Percentiles rank a stretch among this genome's conserved stretches.
These are phyloP conservation scores for Apiotrichum siamense DNA, from an alignment of 1,284 basidiomycete species.

Conservation along the genomic window DNA sequence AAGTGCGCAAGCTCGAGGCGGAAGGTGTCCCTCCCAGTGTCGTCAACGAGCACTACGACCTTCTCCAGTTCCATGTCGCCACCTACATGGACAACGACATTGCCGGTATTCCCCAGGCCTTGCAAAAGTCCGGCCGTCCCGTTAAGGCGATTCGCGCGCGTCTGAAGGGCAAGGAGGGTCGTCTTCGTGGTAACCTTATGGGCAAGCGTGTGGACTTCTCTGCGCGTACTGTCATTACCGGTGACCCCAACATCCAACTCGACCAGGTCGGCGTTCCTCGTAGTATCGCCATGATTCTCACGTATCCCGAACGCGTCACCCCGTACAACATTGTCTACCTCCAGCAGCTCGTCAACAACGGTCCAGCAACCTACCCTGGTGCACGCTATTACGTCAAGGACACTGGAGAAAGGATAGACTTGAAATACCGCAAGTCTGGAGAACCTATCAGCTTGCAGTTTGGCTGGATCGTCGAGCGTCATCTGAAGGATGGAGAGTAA, in stretches of 20 bases:
- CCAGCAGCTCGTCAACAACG: slow-evolving; percentile 93
- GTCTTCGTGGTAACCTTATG: slow-evolving; percentile 97
- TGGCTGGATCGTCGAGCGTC: slow-evolving; percentile 98
- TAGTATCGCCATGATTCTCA: slow-evolving; percentile 96
- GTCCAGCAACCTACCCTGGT: slow-evolving; percentile 91
- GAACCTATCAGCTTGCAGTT: slow-evolving; percentile 89
- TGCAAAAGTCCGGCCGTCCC: slow-evolving; percentile 95
- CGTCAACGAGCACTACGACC: slow-evolving; percentile 91
- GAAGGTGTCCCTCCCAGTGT: slow-evolving; percentile 96
- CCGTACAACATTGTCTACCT: slow-evolving; percentile 95
- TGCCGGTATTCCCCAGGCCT: slow-evolving; percentile 92
- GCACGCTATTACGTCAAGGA: slow-evolving; percentile 96
- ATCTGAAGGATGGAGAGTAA: slow-evolving; percentile 95
- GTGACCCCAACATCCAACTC: slow-evolving; percentile 93
- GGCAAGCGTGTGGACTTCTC: slow-evolving; percentile 99
- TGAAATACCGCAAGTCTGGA: slow-evolving; percentile 96
- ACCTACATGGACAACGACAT: slow-evolving; percentile 99
- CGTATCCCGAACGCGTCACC: slow-evolving; percentile 95
- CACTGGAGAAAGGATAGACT: slow-evolving; percentile 94
- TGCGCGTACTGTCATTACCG: slow-evolving; percentile 97
- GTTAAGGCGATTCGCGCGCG: slow-evolving; percentile 98
- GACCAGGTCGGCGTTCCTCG: slow-evolving; percentile 98
- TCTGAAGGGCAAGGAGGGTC: slow-evolving; percentile 97
- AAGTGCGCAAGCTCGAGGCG: slow-evolving; percentile 86
- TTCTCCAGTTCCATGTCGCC: slow-evolving; percentile 96